A percentile compares a stretch with the other conserved stretches of the same genome.
phyloP scores from a whole-genome alignment of 768 basidiomycete genomes.

The Lactarius evosmus region DNA sequence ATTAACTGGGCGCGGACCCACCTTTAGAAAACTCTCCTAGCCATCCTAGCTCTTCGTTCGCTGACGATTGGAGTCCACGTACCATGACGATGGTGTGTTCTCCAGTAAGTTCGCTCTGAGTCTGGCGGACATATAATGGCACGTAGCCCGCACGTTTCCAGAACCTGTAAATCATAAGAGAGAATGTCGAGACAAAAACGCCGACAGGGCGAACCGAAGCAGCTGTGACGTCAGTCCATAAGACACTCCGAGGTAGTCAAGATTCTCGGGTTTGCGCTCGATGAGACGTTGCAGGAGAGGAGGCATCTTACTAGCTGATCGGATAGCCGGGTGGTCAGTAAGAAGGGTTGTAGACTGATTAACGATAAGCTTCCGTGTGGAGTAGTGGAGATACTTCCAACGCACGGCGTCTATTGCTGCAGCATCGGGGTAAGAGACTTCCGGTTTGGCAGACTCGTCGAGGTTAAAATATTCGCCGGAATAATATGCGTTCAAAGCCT shows the following conservation, averaged over 20 bases:
- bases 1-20: constrained; percentile 33
- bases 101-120: constrained; percentile 90
- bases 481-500: constrained; percentile 86
- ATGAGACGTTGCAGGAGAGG: constrained; percentile 87
- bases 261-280: constrained; percentile 81
- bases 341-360: constrained; percentile 52
- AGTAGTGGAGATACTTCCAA: constrained; percentile 27
- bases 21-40: constrained; percentile 85
- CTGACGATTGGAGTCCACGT: constrained; percentile 69
- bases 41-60: constrained; percentile 70
- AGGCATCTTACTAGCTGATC: constrained; percentile 78
- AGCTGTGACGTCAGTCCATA: constrained; percentile 90
- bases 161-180: constrained; percentile 49
- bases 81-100: constrained; percentile 98
- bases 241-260: constrained; percentile 95
- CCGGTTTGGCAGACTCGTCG: constrained; percentile 58
- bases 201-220: constrained; percentile 50
- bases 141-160: constrained; percentile 95
- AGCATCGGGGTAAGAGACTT: constrained; percentile 60
- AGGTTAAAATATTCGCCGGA: constrained; percentile 89
- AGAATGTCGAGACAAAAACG: not conserved
- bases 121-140: constrained; percentile 91
- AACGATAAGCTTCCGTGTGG: constrained; percentile 5
- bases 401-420: constrained; percentile 47
- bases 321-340: constrained; percentile 74